Evolutionary conservation across 768 basidiomycete genomes (phyloP).

Genomic region (Hygrophoropsis aurantiaca): DNA sequence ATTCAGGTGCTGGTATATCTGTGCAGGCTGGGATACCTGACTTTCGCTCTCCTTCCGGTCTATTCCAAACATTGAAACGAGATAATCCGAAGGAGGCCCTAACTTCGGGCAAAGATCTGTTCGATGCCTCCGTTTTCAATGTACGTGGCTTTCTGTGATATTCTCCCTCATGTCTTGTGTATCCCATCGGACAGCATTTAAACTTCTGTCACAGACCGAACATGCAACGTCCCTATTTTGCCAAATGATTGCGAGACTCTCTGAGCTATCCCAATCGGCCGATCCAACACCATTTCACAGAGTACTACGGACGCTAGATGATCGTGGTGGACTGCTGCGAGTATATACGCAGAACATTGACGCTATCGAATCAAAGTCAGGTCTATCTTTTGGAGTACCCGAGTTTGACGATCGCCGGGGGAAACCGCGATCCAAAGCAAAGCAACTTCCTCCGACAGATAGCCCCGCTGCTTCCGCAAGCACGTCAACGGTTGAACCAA

Average conservation of each 20-base stretch:
- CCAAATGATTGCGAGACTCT: constrained; percentile 86
- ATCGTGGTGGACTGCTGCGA: constrained; percentile 72
- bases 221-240: constrained; percentile 76
- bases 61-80: constrained; percentile 76
- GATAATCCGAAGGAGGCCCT: constrained; percentile 74
- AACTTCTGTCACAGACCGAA: constrained; percentile 53
- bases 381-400: constrained; percentile 84
- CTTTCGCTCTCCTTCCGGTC: constrained; percentile 78
- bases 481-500: constrained; percentile 14
- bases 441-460: constrained; percentile 24
- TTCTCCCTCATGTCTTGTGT: neutral
- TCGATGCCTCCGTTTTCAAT: constrained; percentile 87
- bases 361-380: constrained; percentile 82
- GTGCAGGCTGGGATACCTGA: constrained; percentile 88
- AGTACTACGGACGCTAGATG: constrained; percentile 71
- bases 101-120: constrained; percentile 81
- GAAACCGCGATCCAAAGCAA: constrained; percentile 50
- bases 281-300: constrained; percentile 81
- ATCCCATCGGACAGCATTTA: constrained; percentile 13
- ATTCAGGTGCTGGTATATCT: constrained; percentile 84
- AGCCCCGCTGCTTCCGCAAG: constrained; percentile 13
- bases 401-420: constrained; percentile 58
- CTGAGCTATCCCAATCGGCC: constrained; percentile 68
- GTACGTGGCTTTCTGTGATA: constrained; percentile 41
- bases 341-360: constrained; percentile 97